Base-by-base conservation (phyloP, 225 moss, liverwort and hornwort species). In the Antitrichia curtipendula region DNA sequence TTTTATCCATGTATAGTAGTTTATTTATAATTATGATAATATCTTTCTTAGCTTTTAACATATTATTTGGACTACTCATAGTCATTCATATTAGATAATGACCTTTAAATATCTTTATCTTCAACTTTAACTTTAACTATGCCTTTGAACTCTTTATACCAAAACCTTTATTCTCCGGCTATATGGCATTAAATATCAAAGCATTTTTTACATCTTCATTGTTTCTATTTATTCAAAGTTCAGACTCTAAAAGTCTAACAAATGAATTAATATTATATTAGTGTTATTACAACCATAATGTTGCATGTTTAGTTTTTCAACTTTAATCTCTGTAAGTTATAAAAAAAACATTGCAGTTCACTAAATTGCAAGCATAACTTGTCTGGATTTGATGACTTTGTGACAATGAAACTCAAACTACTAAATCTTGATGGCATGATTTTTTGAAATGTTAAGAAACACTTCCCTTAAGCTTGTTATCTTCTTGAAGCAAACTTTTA, bases 301-400 rank as follows among this genome's bases (percentile, higher is more conserved):
- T 32, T 75, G 32, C 13, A 34, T 19, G 13, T 21, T 34, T 21
- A 50, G 2, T 19, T 50, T 75, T 32, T 14, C 6, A 14, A 23
- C 40, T 69, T 74, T 75, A 8, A 12, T 12, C 34, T 75, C 50
- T 50, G 50, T 50, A 75, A 47, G 7, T 52, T 20, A 34, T 75
- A 2, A 7, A 50, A 52, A 34, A 2, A 8, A 13, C 13, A 34
- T 34, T 49, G 20, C 0, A 0, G 3, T 75, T 75, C 1, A 22
- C 40, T 79, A 41, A 23, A 9, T 0, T 28, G 0, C 27, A 3
- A 78, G 11, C 11, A 38, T 12, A 25, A 56, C 7, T 56, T 56
- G 7, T 78, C 3, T 25, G 0, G 17, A 78, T 56, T n/a, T 56
- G 38, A 78, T 78, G 77, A 54, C 3, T 77, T 78, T 52, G 38